These are phyloP conservation scores for Haberlea rhodopensis DNA, from an alignment of 257 asterid genomes.

Conservation along the genomic window DNA sequence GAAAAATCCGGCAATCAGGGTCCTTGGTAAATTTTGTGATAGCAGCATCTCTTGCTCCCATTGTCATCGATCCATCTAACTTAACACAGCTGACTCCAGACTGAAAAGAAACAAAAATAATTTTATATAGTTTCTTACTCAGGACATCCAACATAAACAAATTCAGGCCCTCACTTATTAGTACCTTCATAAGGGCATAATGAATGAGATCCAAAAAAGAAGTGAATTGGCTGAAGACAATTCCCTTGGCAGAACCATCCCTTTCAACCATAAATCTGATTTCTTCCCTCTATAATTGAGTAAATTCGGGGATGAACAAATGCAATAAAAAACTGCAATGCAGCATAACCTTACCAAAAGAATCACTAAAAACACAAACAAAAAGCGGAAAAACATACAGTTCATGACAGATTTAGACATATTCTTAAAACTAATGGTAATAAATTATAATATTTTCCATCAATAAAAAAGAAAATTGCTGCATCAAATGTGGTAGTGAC, in stretches of 20 bases:
- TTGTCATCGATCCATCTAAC: slow-evolving; percentile 86
- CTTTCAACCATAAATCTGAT: slow-evolving; percentile 88
- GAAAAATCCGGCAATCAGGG: slow-evolving; percentile 79
- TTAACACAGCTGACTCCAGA: slow-evolving; percentile 76
- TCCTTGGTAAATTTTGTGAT: slow-evolving; percentile 71
- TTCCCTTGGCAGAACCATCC: slow-evolving; percentile 96
- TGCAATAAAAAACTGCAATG: not conserved
- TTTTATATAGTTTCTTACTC: slow-evolving; percentile 1
- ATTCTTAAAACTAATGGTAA: no score
- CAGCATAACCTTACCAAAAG: not conserved
- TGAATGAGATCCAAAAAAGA: slow-evolving; percentile 93
- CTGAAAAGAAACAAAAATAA: slow-evolving; percentile 37
- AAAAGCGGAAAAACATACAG: not conserved
- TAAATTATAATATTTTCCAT: no score
- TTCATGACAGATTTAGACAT: not conserved
- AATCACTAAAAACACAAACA: no score
- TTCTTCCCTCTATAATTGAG: slow-evolving; percentile 80
- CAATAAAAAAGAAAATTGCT: not conserved
- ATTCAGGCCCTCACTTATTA: not conserved
- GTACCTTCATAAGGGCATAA: slow-evolving; percentile 78
- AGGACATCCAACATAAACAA: slow-evolving; percentile 20
- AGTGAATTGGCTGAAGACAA: slow-evolving; percentile 94
- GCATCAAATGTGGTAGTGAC: not conserved
- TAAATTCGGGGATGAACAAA: slow-evolving; percentile 20
- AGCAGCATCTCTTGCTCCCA: slow-evolving; percentile 82